phyloP scores from a whole-genome alignment of 108 stramenopile genomes.

The Cyclotella baltica region DNA sequence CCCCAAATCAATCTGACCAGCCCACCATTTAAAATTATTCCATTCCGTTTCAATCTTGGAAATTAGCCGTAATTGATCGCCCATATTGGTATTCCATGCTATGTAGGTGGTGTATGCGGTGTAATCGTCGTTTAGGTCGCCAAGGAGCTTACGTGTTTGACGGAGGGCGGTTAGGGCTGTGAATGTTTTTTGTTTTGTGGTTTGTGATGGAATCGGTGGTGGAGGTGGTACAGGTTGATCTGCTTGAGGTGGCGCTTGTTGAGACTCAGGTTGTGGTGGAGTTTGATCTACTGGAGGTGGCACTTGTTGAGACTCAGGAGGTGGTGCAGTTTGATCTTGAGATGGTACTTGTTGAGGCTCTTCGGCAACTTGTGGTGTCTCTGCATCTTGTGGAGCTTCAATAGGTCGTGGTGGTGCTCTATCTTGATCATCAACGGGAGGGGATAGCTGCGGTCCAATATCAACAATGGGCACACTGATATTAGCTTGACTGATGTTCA shows the following conservation, averaged over 20 bases:
- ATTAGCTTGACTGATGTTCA: background rate
- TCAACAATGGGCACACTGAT: background rate
- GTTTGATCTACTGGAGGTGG: background rate
- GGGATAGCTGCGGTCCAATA: conserved; percentile 8
- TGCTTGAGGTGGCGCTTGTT: background rate
- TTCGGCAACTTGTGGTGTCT: too few species aligned
- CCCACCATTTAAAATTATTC: conserved; percentile 47
- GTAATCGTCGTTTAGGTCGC: conserved; percentile 54
- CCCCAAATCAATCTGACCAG: conserved; percentile 36
- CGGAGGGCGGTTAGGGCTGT: conserved; percentile 22
- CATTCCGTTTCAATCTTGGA: conserved; percentile 26
- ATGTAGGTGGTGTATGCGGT: conserved; percentile 44
- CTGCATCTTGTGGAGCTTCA: too few species aligned
- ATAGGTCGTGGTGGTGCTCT: too few species aligned
- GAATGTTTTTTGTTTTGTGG: conserved; percentile 12
- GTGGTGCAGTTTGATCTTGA: background rate
- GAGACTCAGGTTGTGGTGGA: background rate
- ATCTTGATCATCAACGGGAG: background rate
- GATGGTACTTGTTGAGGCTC: too few species aligned
- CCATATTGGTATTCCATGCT: conserved; percentile 42
- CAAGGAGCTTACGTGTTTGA: conserved; percentile 35
- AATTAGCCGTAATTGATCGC: conserved; percentile 28
- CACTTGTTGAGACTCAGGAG: background rate
- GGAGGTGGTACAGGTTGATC: background rate
- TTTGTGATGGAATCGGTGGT: background rate